phyloP scores from a whole-genome alignment of 805 yeast species.

The Jamesozyma jinghongensis region DNA sequence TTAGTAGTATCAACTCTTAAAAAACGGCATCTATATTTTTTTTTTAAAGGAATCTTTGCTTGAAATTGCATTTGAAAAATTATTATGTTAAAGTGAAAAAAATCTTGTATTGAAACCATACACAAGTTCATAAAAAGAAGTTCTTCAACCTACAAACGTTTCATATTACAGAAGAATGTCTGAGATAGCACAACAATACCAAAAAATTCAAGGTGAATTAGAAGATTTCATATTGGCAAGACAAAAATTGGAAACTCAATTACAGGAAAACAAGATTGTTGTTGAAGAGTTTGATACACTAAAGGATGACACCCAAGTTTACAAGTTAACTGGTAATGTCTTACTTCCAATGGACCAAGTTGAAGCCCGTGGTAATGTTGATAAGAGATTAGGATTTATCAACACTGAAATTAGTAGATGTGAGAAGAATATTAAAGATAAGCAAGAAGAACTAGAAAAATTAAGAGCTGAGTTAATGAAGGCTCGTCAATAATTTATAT shows the following conservation, averaged over 20 bases:
- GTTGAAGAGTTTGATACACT: constrained; percentile 63
- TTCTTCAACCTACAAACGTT: not conserved
- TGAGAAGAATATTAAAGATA: constrained; percentile 55
- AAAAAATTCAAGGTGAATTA: constrained; percentile 38
- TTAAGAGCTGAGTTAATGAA: constrained; percentile 48
- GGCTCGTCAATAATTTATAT: constrained; percentile 26
- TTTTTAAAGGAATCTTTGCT: too few species aligned
- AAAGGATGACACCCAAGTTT: constrained; percentile 65
- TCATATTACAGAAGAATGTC: constrained; percentile 8
- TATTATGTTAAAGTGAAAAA: not conserved
- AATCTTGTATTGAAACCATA: not conserved
- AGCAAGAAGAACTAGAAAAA: constrained; percentile 48
- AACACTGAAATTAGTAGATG: constrained; percentile 67
- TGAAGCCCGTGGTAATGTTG: constrained; percentile 79
- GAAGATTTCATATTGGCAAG: constrained; percentile 57
- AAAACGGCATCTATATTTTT: too few species aligned
- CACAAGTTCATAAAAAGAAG: not conserved
- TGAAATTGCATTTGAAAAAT: not conserved
- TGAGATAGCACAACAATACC: constrained; percentile 25
- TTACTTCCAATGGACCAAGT: constrained; percentile 76
- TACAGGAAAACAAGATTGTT: constrained; percentile 88
- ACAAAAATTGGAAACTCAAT: constrained; percentile 85
- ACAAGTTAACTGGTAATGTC: constrained; percentile 86
- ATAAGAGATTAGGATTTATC: constrained; percentile 84
- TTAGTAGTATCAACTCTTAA: too few species aligned